These are phyloP conservation scores for Massarina eburnea DNA, from an alignment of 2,329 filamentous ascomycete genomes.

Conservation along the genomic window DNA sequence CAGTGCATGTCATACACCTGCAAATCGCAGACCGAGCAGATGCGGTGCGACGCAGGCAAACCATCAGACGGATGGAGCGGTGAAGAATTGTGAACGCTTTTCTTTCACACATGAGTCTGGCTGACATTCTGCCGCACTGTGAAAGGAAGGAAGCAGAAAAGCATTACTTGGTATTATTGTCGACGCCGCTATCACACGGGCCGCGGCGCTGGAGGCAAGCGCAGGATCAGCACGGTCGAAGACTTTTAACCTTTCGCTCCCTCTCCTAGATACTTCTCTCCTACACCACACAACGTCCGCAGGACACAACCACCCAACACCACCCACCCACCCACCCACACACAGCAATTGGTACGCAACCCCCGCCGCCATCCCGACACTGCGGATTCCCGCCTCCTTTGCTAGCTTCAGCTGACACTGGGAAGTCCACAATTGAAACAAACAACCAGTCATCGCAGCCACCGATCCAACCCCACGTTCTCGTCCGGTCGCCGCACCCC, in stretches of 20 bases:
- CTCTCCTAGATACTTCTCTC: constrained; percentile 16
- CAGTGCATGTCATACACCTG: background rate
- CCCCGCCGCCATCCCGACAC: constrained; percentile 6
- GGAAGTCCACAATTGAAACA: constrained; percentile 5
- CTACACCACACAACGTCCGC: constrained; percentile 25
- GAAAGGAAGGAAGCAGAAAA: too few species aligned
- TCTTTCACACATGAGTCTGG: too few species aligned
- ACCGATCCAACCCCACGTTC: constrained; percentile 24
- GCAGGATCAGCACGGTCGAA: background rate
- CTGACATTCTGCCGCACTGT: too few species aligned
- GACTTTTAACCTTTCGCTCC: constrained; percentile 14
- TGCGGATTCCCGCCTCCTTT: background rate
- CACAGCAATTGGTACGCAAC: constrained; percentile 1
- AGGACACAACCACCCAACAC: constrained; percentile 20
- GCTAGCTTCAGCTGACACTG: constrained; percentile 1
- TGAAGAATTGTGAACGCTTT: too few species aligned
- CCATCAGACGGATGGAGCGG: too few species aligned
- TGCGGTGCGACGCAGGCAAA: constrained; percentile 8
- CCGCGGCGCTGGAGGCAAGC: background rate
- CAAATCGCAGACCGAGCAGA: background rate
- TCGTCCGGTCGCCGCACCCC: constrained; percentile 22
- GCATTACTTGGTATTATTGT: too few species aligned
- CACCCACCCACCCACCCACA: constrained; percentile 2
- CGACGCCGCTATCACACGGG: too few species aligned
- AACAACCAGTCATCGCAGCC: constrained; percentile 20